Percentiles rank a stretch among this genome's conserved stretches.
Evolutionary conservation across 2,329 filamentous ascomycete genomes (phyloP).

Genomic region (Allantophomopsis cytisporea): DNA sequence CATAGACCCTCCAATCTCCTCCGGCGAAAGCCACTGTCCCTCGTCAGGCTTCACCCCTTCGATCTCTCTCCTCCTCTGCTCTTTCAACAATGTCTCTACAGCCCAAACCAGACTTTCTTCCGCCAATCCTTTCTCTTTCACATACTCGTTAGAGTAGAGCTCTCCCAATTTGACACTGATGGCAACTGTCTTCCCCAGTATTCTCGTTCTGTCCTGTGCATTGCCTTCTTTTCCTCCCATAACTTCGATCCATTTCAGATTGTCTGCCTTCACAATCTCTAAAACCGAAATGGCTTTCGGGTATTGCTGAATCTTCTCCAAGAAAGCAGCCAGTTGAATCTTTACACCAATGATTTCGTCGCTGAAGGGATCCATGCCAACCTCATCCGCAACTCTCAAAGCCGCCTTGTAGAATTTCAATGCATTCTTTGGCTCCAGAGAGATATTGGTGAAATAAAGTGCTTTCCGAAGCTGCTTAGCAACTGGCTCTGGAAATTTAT

Average conservation of each 20-base stretch:
- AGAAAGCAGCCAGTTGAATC: constrained; percentile 65
- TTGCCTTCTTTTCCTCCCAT: constrained; percentile 36
- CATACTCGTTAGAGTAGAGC: constrained; percentile 64
- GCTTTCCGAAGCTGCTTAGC: constrained; percentile 71
- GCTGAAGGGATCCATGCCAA: constrained; percentile 75
- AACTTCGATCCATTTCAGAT: constrained; percentile 42
- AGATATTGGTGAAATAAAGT: constrained; percentile 73
- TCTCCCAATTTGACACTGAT: constrained; percentile 76
- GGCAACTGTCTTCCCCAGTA: constrained; percentile 61
- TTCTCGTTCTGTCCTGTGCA: constrained; percentile 38
- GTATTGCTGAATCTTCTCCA: constrained; percentile 64
- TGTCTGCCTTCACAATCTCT: constrained; percentile 62
- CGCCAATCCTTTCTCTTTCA: constrained; percentile 60
- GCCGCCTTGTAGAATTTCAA: constrained; percentile 76
- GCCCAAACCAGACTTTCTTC: constrained; percentile 69
- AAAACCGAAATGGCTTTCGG: constrained; percentile 62
- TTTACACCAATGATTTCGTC: constrained; percentile 86
- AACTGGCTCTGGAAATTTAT: constrained; percentile 53
- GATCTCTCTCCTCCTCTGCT: constrained; percentile 40
- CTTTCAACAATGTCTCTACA: constrained; percentile 65
- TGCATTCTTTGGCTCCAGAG: constrained; percentile 61
- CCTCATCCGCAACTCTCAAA: constrained; percentile 56
- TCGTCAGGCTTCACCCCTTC: constrained; percentile 59
- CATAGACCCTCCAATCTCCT: constrained; percentile 60
- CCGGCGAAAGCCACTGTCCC: constrained; percentile 54